Conservation (phyloP, 2,329 filamentous ascomycete species). For the Dactylellina sp. region DNA sequence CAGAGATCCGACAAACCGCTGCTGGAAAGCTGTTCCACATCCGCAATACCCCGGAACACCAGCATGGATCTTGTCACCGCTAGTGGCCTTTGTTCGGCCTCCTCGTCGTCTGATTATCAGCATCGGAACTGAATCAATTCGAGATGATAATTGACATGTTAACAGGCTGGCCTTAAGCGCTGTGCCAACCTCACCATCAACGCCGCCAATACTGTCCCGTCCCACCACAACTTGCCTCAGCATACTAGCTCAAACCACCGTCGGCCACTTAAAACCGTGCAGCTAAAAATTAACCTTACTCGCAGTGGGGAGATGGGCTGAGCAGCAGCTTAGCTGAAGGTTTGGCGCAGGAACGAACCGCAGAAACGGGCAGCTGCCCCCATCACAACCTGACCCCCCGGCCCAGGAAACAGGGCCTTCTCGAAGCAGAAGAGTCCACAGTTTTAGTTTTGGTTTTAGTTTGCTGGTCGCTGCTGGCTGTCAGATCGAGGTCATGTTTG, state of each 20-base stretch:
- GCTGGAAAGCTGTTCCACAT: neutral
- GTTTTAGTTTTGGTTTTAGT: neutral
- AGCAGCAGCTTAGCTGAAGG: neutral
- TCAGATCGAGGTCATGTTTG: neutral
- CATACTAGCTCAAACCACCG: slow-evolving; percentile 2
- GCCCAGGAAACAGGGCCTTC: neutral
- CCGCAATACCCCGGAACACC: neutral
- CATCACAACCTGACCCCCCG: neutral
- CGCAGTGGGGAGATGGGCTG: slow-evolving; percentile 1
- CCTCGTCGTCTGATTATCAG: neutral
- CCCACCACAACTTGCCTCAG: neutral
- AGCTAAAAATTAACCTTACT: too few species aligned
- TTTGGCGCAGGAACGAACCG: slow-evolving; percentile 3
- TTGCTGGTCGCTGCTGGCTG: neutral
- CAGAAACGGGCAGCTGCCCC: neutral
- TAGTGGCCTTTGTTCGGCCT: too few species aligned
- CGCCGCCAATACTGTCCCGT: neutral
- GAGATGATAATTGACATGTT: neutral
- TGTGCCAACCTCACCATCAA: neutral
- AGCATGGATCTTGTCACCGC: neutral
- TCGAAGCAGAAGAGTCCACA: slow-evolving; percentile 4
- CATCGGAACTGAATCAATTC: too few species aligned
- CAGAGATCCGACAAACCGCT: slow-evolving; percentile 1
- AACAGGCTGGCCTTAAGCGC: slow-evolving; percentile 22
- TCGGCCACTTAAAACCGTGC: too few species aligned